Evolutionary conservation across 1,284 basidiomycete genomes (phyloP), one percentile per base, ranked within the genome.

Genomic region (Leccinum fallax): DNA sequence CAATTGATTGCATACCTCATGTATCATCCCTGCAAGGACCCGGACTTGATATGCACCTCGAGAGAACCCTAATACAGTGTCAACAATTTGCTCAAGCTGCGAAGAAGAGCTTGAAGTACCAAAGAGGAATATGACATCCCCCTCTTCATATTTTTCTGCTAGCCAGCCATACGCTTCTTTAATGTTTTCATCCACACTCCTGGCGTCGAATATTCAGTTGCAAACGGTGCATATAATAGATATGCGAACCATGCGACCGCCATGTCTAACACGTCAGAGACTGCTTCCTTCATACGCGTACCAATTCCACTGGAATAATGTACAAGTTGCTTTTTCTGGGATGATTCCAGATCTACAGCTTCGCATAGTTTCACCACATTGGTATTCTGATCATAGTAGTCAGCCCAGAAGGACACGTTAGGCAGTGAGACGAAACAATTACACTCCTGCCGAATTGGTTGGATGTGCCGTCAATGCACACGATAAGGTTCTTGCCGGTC

Each of bases 21-120:
- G 60, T 49, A 79, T 77, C 78, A 79, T 79, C 2, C 63, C 77
- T 1, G 77, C 75, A 3, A 80, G 58, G 79, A 4, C 13, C 9
- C n/a, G 40, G 4, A 43, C 40, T 43, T 43, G 40, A 43, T 43
- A 43, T 43, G 40, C 40, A n/a, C 40, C 40, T 43, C 40, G 40
- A 43, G 40, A 43, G n/a, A 43, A 43, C 8, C 40, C 40, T 43
- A 13, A 10, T 81, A 26, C 3, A n/a, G 10, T 9, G 1, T 0
- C 1, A 32, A 16, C 5, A 28, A 13, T 21, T 40, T 16, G 15
- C 13, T 6, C 36, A 21, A 49, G 24, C 3, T 2, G 10, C 15
- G 15, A 43, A n/a, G 6, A 51, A 15, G 36, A 53, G 24, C 4
- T 2, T 24, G 49, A 21, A 54, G 0, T 55, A 79, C 80, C 80